phyloP scores from a whole-genome alignment of 1,139 yeast species.

The Meyerozyma elateridarum region DNA sequence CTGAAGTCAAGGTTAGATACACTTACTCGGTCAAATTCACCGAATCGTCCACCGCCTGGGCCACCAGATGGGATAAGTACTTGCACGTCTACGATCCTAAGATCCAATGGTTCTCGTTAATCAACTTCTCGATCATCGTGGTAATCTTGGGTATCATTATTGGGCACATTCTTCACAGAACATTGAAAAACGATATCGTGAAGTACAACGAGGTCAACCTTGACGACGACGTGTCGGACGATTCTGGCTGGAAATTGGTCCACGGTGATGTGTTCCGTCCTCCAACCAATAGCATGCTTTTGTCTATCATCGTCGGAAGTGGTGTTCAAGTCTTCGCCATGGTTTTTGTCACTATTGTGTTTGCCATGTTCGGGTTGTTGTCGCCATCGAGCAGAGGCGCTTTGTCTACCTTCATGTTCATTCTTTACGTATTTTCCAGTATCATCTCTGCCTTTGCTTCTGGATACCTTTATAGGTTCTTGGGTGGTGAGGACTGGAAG shows the following conservation, averaged over 20 bases:
- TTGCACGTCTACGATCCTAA: conserved; percentile 87
- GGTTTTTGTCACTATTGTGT: conserved; percentile 66
- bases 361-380: conserved; percentile 83
- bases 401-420: conserved; percentile 81
- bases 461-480: conserved; percentile 76
- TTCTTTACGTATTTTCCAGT: conserved; percentile 76
- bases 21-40: conserved; percentile 54
- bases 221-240: conserved; percentile 86
- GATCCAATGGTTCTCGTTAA: conserved; percentile 91
- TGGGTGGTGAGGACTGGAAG: conserved; percentile 93
- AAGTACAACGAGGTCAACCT: conserved; percentile 85
- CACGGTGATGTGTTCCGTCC: conserved; percentile 95
- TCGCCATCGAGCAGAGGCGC: conserved; percentile 97
- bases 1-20: conserved; percentile 29
- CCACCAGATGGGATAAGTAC: conserved; percentile 98
- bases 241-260: conserved; percentile 94
- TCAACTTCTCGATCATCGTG: conserved; percentile 81
- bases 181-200: conserved; percentile 79
- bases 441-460: conserved; percentile 83
- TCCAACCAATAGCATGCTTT: conserved; percentile 65
- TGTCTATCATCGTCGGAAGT: conserved; percentile 81
- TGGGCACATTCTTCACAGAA: conserved; percentile 72
- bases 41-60: conserved; percentile 80
- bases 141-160: conserved; percentile 72
- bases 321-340: conserved; percentile 83